These are phyloP conservation scores for Bruguiera parviflora DNA, from an alignment of 345 rosid species.

Conservation along the genomic window DNA sequence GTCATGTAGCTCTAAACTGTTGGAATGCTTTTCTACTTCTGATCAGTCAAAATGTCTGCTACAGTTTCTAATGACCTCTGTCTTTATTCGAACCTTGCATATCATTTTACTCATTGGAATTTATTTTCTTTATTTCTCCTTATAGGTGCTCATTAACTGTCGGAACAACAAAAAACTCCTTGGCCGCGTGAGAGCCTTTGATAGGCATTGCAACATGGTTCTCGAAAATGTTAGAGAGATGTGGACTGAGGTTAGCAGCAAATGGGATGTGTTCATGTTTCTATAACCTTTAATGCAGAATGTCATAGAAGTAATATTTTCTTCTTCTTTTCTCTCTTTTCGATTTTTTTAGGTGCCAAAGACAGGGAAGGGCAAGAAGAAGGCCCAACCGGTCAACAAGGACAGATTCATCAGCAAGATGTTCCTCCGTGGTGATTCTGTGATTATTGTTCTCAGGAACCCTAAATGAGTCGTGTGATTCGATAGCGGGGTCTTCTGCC, in stretches of 20 bases:
- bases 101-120: neutral
- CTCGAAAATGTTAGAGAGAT: conserved; percentile 98
- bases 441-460: conserved; percentile 91
- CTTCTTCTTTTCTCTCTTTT: neutral
- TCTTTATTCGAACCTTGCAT: too few relatives aligned
- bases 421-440: conserved; percentile 99
- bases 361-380: conserved; percentile 98
- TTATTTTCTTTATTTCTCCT: neutral
- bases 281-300: neutral
- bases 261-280: neutral
- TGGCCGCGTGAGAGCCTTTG: conserved; percentile 94
- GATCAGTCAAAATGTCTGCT: too few relatives aligned
- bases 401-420: conserved; percentile 96
- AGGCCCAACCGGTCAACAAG: conserved; percentile 86
- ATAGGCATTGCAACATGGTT: conserved; percentile 98
- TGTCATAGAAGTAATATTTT: neutral
- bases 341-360: conserved; percentile 64
- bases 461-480: conserved; percentile 51
- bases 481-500: neutral
- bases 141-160: conserved; percentile 84
- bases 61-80: too few relatives aligned
- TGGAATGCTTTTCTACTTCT: neutral
- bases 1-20: conserved; percentile 3
- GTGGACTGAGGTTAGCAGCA: conserved; percentile 85
- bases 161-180: conserved; percentile 83